phyloP scores from a whole-genome alignment of 345 rosid genomes.

The Eucalyptus erythrocorys region DNA sequence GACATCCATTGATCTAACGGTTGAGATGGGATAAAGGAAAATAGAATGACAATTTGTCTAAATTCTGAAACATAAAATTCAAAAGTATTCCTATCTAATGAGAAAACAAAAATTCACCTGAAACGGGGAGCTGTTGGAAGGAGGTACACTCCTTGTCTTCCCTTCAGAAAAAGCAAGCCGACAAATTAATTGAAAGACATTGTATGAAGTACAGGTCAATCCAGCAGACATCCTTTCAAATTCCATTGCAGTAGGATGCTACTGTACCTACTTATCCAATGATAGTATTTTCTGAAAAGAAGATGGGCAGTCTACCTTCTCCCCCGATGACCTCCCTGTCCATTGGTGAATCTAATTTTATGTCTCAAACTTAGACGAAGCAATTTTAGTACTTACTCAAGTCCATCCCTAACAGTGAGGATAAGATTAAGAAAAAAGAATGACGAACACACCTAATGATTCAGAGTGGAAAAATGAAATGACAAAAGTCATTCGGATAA shows the following conservation, averaged over 20 bases:
- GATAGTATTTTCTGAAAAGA: accelerated
- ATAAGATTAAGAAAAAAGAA: background rate
- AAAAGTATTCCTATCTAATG: accelerated
- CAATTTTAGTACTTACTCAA: too few species aligned
- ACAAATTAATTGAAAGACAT: accelerated
- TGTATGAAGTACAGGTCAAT: accelerated
- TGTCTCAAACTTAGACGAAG: too few species aligned
- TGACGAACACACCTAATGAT: background rate
- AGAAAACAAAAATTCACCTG: too few species aligned
- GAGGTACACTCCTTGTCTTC: too few species aligned
- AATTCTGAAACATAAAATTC: too few species aligned
- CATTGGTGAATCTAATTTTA: too few species aligned
- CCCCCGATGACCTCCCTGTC: too few species aligned
- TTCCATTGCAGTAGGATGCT: accelerated
- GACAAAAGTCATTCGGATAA: too few species aligned
- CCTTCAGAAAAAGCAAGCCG: accelerated
- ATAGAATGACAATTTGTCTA: background rate
- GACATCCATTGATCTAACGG: background rate
- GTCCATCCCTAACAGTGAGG: background rate
- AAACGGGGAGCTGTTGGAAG: accelerated
- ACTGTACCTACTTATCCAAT: accelerated
- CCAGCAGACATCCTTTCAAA: too few species aligned
- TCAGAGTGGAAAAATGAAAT: background rate
- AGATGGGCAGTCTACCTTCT: too few species aligned
- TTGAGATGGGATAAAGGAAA: background rate